phyloP scores from a whole-genome alignment of 2,329 filamentous ascomycete genomes.

The Apiospora hydei region DNA sequence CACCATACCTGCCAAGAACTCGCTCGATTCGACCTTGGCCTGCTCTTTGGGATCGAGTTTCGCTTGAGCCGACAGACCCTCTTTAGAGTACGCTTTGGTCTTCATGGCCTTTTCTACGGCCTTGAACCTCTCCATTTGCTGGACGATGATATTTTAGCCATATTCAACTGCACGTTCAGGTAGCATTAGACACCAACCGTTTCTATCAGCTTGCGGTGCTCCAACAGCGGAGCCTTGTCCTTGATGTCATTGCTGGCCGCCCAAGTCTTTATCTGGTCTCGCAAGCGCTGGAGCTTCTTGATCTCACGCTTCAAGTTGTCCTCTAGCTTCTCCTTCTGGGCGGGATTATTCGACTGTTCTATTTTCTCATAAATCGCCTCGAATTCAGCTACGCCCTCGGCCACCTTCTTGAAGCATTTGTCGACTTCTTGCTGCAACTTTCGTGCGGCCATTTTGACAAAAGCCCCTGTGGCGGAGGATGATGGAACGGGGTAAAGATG shows the following conservation, averaged over 20 bases:
- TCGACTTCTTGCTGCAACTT: conserved; percentile 99
- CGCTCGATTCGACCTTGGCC: conserved; percentile 86
- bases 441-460: conserved; percentile 81
- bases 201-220: conserved; percentile 95
- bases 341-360: conserved; percentile 86
- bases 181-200: conserved; percentile 69
- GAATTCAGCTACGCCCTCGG: conserved; percentile 90
- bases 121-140: conserved; percentile 99
- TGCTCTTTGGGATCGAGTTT: conserved; percentile 98
- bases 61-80: conserved; percentile 88
- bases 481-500: background rate
- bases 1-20: conserved; percentile 86
- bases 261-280: conserved; percentile 99
- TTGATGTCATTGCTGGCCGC: conserved; percentile 98
- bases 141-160: conserved; percentile 35
- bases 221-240: conserved; percentile 94
- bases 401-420: conserved; percentile 99
- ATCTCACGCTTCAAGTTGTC: conserved; percentile 99
- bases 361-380: conserved; percentile 98
- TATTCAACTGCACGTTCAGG: background rate
- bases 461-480: conserved; percentile 27
- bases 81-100: conserved; percentile 99
- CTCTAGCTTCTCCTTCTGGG: conserved; percentile 98
- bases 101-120: conserved; percentile 99
- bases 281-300: conserved; percentile 97